Conservation (phyloP, 2,329 filamentous ascomycete species). For the Microdochium nivale region DNA sequence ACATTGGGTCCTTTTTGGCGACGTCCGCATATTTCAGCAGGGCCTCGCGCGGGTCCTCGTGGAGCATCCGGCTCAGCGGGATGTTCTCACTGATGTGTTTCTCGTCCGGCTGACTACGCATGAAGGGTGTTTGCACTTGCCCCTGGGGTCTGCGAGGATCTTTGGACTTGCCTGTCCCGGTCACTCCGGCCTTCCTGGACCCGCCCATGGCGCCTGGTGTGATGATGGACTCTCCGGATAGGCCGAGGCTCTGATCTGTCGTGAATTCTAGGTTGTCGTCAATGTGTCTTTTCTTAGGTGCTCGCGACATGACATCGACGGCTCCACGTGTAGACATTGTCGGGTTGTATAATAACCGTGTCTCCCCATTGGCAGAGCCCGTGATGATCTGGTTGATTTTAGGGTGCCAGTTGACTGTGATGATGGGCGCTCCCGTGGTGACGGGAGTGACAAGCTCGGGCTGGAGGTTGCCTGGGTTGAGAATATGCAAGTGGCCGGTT, state of each 20-base stretch:
- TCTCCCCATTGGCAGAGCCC: conserved; percentile 83
- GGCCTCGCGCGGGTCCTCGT: conserved; percentile 92
- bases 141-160: conserved; percentile 83
- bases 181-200: conserved; percentile 59
- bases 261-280: conserved; percentile 87
- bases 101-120: conserved; percentile 82
- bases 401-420: conserved; percentile 83
- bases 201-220: conserved; percentile 53
- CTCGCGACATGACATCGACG: conserved; percentile 81
- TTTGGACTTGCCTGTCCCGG: conserved; percentile 64
- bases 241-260: conserved; percentile 70
- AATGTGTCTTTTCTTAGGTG: conserved; percentile 89
- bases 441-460: conserved; percentile 80
- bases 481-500: conserved; percentile 78
- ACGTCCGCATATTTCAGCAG: conserved; percentile 91
- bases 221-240: conserved; percentile 77
- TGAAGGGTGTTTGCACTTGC: conserved; percentile 79
- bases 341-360: conserved; percentile 85
- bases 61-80: conserved; percentile 82
- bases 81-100: conserved; percentile 84
- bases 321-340: conserved; percentile 74
- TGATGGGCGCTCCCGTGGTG: conserved; percentile 75
- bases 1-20: conserved; percentile 85
- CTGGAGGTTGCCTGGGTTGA: conserved; percentile 85
- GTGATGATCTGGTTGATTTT: conserved; percentile 96